Evolutionary conservation across 1,284 basidiomycete species (phyloP).

Genomic region (Cutaneotrichosporon daszewskae): DNA sequence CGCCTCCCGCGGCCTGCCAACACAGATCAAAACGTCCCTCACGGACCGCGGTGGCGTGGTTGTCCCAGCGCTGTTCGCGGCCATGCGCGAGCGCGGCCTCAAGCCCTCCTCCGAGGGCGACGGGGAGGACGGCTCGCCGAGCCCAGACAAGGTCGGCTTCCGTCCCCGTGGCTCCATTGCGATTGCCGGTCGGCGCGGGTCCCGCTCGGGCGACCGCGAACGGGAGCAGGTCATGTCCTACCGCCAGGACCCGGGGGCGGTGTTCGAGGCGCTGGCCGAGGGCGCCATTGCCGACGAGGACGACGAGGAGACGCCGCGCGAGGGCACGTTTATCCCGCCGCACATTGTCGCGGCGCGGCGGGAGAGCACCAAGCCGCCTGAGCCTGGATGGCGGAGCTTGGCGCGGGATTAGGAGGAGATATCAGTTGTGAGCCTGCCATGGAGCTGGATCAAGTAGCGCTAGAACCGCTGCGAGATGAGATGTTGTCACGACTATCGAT

Average conservation of each 20-base stretch:
- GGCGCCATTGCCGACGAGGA: conserved; percentile 19
- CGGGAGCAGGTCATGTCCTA: conserved; percentile 29
- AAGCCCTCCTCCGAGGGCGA: not conserved
- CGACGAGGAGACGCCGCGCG: conserved; percentile 13
- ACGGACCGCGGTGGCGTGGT: conserved; percentile 36
- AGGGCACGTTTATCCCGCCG: conserved; percentile 36
- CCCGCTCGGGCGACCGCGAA: conserved; percentile 29
- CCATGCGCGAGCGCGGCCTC: conserved; percentile 26
- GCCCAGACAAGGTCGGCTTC: not conserved
- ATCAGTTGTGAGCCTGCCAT: no score
- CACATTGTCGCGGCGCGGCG: conserved; percentile 33
- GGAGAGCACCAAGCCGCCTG: conserved; percentile 16
- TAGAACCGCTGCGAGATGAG: no score
- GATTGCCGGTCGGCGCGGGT: conserved; percentile 9
- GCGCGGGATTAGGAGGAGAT: no score
- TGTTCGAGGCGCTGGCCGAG: conserved; percentile 37
- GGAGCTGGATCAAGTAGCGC: no score
- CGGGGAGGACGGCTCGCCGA: not conserved
- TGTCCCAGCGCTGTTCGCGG: conserved; percentile 38
- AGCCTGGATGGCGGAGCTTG: conserved; percentile 35
- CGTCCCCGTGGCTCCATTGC: not conserved
- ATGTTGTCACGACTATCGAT: no score
- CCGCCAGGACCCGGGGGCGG: conserved; percentile 35
- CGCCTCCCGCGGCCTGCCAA: conserved; percentile 1
- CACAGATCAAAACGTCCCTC: conserved; percentile 42